Conservation (phyloP, 768 basidiomycete species). For the Guyanaporus albipodus region DNA sequence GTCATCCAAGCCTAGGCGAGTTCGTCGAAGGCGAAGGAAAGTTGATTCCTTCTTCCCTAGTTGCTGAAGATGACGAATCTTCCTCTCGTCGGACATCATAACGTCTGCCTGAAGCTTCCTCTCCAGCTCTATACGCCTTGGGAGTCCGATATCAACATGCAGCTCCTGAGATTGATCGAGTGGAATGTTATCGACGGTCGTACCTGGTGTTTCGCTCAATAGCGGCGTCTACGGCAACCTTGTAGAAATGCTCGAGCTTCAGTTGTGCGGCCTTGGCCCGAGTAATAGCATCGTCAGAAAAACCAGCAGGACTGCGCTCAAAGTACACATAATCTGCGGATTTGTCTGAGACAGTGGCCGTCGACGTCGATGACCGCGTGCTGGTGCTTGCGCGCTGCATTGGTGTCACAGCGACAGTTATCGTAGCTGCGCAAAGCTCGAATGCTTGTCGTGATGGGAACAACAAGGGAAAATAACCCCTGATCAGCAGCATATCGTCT, state of each 20-base stretch:
- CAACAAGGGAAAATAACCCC: conserved; percentile 1
- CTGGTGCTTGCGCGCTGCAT: conserved; percentile 33
- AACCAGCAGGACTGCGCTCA: conserved; percentile 69
- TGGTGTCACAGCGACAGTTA: background rate
- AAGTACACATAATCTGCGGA: conserved; percentile 86
- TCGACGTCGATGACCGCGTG: conserved; percentile 25
- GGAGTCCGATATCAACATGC: conserved; percentile 4
- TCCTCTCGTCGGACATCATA: conserved; percentile 76
- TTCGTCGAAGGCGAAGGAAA: conserved; percentile 82
- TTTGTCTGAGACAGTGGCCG: conserved; percentile 31
- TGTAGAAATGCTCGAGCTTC: conserved; percentile 96
- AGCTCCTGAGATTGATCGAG: background rate
- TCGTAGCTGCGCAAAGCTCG: background rate
- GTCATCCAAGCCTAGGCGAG: conserved; percentile 86
- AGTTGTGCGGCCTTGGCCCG: conserved; percentile 89
- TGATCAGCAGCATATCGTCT: background rate
- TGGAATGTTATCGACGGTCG: conserved; percentile 1
- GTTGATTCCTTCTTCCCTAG: conserved; percentile 86
- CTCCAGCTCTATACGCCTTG: conserved; percentile 84
- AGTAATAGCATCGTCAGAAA: conserved; percentile 77
- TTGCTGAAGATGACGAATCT: conserved; percentile 76
- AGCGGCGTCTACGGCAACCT: conserved; percentile 92
- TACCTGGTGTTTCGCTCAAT: conserved; percentile 92
- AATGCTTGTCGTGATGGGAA: conserved; percentile 22
- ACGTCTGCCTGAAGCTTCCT: conserved; percentile 68